Base-by-base conservation (phyloP, 2,329 filamentous ascomycete genomes). In the Dendryphion nanum region DNA sequence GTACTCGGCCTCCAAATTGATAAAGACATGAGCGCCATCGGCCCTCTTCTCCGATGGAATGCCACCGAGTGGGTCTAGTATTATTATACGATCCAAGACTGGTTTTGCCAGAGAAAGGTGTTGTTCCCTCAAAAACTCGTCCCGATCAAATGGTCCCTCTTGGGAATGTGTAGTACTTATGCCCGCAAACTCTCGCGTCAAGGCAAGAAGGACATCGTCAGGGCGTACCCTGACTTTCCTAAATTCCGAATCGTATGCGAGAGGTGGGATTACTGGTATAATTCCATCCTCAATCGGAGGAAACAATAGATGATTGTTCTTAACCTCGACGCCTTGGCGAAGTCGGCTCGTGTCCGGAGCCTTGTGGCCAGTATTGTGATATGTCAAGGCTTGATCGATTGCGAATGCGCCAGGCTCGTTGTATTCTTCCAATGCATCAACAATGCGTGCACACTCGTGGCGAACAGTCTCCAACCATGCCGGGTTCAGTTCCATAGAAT, bases 1-100 rank as follows among this genome's bases (percentile, higher is more conserved):
- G 50, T 86, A 95, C 60, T 98, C 91, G 58, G 97, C 89, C 58
- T 94, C 86, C 40, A 98, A 76, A 53, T 98, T 98, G 59, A 98
- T 79, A 59, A 96, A 97, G 6, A 93, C 79, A 60, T 93, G 85
- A 2, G 85, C 78, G 35, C 76, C 79, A 50, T 64, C 85, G 69
- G 30, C 77, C 70, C 48, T 77, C 63, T 61, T 75, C 68, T 53
- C 76, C 61, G 42, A 87, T 0, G 93, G 93, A 31, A 90, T 89
- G 0, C 89, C 91, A 3, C 93, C 93, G 0, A 89, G 69, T 1
- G 87, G 83, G 62, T 98, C 93, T 5, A 98, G 75, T 18, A 98
- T 72, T 45, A 98, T 95, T 29, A 98, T 75, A 23, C 91, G 79
- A 59, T 97, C 91, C 5, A 98, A 69, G 66, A 59, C 45, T 5